Conservation (phyloP, 768 basidiomycete genomes). For the Agrocybe praecox region DNA sequence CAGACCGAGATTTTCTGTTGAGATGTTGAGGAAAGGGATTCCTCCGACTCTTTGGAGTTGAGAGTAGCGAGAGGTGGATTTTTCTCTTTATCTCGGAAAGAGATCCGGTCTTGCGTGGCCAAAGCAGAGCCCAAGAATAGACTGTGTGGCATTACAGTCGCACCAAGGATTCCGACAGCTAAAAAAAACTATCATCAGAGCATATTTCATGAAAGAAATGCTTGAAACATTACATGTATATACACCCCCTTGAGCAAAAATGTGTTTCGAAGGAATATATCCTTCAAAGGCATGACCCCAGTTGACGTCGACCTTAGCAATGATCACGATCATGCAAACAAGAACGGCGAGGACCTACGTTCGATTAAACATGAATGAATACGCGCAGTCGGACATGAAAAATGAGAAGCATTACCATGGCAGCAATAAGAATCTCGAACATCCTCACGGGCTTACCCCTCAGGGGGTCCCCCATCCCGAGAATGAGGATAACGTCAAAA, state of each 20-base stretch:
- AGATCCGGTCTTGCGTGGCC: conserved; percentile 78
- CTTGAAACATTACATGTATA: conserved; percentile 54
- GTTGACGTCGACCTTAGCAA: conserved; percentile 66
- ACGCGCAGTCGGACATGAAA: neutral
- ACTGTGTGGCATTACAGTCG: conserved; percentile 93
- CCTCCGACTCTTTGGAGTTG: conserved; percentile 21
- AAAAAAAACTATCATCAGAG: neutral
- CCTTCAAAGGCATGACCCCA: conserved; percentile 80
- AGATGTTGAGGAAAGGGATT: conserved; percentile 1
- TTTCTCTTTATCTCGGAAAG: conserved; percentile 28
- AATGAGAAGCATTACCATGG: conserved; percentile 44
- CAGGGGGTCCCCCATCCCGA: conserved; percentile 72
- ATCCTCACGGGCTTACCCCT: conserved; percentile 64
- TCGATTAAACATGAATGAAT: neutral
- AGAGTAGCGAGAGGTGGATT: conserved; percentile 12
- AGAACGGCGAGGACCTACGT: conserved; percentile 69
- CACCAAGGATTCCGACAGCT: conserved; percentile 78
- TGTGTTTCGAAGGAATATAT: conserved; percentile 69
- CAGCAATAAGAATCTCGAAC: conserved; percentile 69
- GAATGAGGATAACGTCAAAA: conserved; percentile 68
- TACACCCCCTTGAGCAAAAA: conserved; percentile 57
- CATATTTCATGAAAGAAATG: neutral
- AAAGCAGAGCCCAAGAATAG: conserved; percentile 89
- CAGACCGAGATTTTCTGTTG: conserved; percentile 9
- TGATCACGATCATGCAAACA: conserved; percentile 76